Evolutionary conservation across 805 yeast genomes (phyloP), one percentile per base, ranked within the genome.

Genomic region (Clavispora asparagi): DNA sequence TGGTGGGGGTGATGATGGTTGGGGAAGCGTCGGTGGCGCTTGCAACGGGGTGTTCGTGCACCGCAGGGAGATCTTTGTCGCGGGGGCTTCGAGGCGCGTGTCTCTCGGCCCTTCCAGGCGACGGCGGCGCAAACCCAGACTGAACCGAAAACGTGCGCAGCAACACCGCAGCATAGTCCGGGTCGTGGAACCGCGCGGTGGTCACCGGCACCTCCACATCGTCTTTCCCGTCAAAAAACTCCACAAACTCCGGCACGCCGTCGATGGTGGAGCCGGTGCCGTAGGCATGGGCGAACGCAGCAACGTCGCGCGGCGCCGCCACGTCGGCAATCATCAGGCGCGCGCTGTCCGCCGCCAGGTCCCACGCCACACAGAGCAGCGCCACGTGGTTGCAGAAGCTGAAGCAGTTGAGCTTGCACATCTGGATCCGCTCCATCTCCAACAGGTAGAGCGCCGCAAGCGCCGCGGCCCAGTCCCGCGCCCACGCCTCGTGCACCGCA

Each of bases 371-470:
- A 60, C 96, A 89, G 3, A 82, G 73, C 0, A 87, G 74, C 7
- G 95, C 86, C 8, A 86, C 71, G 35, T 82, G 73, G 63, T 88
- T 88, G 40, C 92, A 81, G 58, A 74, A 87, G 38, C 82, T 85
- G 86, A 95, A 89, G 48, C 89, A 63, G 54, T 82, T 86, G 14
- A 83, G 70, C 56, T 87, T 84, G 46, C 85, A 59, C 50, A 82
- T 76, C 55, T 83, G 84, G 45, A 87, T 77, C 51, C 91, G 76
- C 59, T 85, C 89, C 41, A 80, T 78, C 59, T 88, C 96, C 40
- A 85, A 63, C 44, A 69, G 75, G 63, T 88, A 90, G 51, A 84
- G 71, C 50, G 76, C 77, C 51, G 75, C 79, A 39, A 87, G 76
- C 0, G 85, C 73, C 6, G 70, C 59, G 47, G 74, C 71, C 96